Evolutionary conservation across 768 basidiomycete genomes (phyloP).

Genomic region (Kwoniella sp.): DNA sequence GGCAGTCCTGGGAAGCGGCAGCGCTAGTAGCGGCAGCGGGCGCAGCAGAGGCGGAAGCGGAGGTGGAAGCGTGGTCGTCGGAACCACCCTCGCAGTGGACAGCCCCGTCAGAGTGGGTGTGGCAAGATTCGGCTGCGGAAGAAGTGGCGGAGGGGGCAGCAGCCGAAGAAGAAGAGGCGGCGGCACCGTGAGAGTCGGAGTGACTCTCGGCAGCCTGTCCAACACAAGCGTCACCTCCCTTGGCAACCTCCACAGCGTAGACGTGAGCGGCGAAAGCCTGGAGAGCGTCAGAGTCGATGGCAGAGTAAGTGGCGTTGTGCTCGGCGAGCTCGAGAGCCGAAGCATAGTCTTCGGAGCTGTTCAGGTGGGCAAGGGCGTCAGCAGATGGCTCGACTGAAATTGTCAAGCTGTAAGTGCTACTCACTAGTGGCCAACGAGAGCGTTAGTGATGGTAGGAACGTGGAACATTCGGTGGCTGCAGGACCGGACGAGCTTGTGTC

Average conservation of each 20-base stretch:
- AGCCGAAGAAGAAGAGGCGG: constrained; percentile 20
- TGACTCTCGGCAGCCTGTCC: constrained; percentile 27
- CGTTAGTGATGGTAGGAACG: constrained; percentile 47
- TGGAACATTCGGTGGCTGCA: constrained; percentile 52
- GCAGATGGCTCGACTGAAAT: neutral
- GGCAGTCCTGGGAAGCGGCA: constrained; percentile 22
- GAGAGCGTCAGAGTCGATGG: constrained; percentile 50
- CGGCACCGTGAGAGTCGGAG: constrained; percentile 9
- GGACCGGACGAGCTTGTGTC: neutral
- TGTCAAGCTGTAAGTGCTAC: neutral
- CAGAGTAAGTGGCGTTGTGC: constrained; percentile 42
- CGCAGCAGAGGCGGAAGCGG: constrained; percentile 21
- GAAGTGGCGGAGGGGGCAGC: constrained; percentile 20
- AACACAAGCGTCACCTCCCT: constrained; percentile 42
- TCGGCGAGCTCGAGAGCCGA: constrained; percentile 48
- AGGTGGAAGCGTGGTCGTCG: constrained; percentile 12
- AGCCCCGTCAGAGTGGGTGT: constrained; percentile 47
- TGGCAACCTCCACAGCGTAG: constrained; percentile 47
- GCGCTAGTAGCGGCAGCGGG: constrained; percentile 10
- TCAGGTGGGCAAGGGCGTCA: neutral
- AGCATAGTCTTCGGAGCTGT: constrained; percentile 40
- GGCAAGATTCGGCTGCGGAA: constrained; percentile 25
- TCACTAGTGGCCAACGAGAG: constrained; percentile 43
- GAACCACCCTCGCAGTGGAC: constrained; percentile 15
- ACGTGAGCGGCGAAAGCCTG: constrained; percentile 53